A percentile compares a stretch with the other conserved stretches of the same genome.
These are phyloP conservation scores for Aschersonia sp. DNA, from an alignment of 2,329 filamentous ascomycete genomes.

Conservation along the genomic window DNA sequence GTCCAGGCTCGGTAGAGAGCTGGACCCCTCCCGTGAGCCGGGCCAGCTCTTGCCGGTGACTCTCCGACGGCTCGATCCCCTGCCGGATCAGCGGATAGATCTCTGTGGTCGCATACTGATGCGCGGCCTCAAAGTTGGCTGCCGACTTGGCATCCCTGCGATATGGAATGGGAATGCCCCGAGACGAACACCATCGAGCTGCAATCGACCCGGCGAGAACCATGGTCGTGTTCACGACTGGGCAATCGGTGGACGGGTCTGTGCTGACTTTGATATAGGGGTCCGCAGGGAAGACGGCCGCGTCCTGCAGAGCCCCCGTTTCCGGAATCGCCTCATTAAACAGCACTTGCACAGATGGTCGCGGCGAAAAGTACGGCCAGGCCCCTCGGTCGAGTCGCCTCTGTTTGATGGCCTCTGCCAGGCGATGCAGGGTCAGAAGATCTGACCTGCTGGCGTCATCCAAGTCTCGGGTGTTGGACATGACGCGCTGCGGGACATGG, in stretches of 20 bases:
- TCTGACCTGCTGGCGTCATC: conserved; percentile 26
- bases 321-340: conserved; percentile 19
- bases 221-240: conserved; percentile 33
- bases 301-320: conserved; percentile 2
- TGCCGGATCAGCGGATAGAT: conserved; percentile 18
- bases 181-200: conserved; percentile 43
- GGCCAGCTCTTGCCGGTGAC: conserved; percentile 14
- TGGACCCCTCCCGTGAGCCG: conserved; percentile 31
- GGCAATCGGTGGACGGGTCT: conserved; percentile 15
- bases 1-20: conserved; percentile 35
- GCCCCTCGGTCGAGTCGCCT: conserved; percentile 31
- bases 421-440: conserved; percentile 29
- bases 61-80: conserved; percentile 17
- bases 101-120: conserved; percentile 20
- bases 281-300: conserved; percentile 24
- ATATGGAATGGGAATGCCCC: conserved; percentile 45
- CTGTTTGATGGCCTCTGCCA: conserved; percentile 30
- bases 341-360: conserved; percentile 27
- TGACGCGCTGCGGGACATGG: conserved; percentile 19
- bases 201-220: conserved; percentile 46
- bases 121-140: conserved; percentile 19
- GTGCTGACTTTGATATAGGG: conserved; percentile 30
- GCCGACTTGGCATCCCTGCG: conserved; percentile 30
- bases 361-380: conserved; percentile 30
- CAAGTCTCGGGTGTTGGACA: conserved; percentile 28